Base-by-base conservation (phyloP, 441 rosid species). In the Populus hybrid region DNA sequence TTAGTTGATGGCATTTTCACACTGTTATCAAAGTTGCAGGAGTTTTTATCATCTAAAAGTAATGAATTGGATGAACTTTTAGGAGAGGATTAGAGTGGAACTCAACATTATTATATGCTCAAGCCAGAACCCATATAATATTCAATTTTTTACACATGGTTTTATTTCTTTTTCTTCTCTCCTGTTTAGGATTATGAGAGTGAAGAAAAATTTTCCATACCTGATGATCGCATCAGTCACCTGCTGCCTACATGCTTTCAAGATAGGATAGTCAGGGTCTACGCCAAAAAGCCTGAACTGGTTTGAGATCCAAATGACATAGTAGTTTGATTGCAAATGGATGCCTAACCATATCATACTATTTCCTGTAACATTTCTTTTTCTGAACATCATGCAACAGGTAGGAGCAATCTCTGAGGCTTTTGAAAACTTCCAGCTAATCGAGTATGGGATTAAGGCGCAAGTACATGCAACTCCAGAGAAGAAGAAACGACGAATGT, bases 231-330 rank as follows among this genome's bases (percentile, higher is more conserved):
- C 69, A 86, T 93, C 72, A 95, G 98, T 83, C 97, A 93, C 87
- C 86, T 95, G 90, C 86, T 95, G 72, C 98, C 99, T 42, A 80
- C 89, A 28, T 85, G 83, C 78, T 92, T 83, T 82, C 97, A 93
- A 84, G 99, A 95, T 81, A 92, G 86, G 98, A 92, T 95, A 34
- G 96, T 93, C 82, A 90, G 98, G 81, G 99, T 95, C 63, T 95
- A 93, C 78, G 81, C 96, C 35, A 95, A 90, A 73, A 92, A 88
- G 68, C 96, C 96, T 21, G 96, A 93, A 80, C 80, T 95, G 95
- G 99, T 95, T 1, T 14, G 92, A 65, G 69, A 74, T 71, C 30
- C 21, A 11, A 21, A 72, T 72, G 4, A 57, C 28, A 8, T 8
- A 12, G 32, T 40, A 18, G 8, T 70, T 67, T 77, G 34, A 46